A percentile compares a stretch with the other conserved stretches of the same genome.
These are phyloP conservation scores for Sarocladium strictum DNA, from an alignment of 2,329 filamentous ascomycete genomes.

Conservation along the genomic window DNA sequence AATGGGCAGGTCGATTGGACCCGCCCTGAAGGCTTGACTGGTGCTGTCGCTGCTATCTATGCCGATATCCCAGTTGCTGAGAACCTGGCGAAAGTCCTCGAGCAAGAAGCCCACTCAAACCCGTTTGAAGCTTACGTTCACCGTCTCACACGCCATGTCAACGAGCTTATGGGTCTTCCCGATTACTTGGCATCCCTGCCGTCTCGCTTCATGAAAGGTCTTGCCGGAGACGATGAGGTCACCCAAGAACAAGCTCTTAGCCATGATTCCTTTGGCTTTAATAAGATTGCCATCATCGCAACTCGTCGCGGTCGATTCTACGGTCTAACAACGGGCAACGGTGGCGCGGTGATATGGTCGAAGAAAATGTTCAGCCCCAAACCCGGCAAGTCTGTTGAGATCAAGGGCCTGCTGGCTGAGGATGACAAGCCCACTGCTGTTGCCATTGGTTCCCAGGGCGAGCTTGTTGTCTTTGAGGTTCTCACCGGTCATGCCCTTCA, in stretches of 20 bases:
- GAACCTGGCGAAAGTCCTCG: conserved; percentile 70
- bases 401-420: conserved; percentile 61
- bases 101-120: conserved; percentile 81
- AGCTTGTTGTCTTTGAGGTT: conserved; percentile 51
- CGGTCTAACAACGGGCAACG: conserved; percentile 69
- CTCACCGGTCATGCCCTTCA: conserved; percentile 37
- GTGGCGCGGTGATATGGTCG: conserved; percentile 73
- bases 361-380: conserved; percentile 55
- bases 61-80: conserved; percentile 70
- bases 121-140: conserved; percentile 79
- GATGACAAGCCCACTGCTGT: conserved; percentile 41
- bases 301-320: conserved; percentile 75
- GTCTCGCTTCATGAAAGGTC: conserved; percentile 57
- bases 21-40: conserved; percentile 75
- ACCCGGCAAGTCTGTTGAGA: conserved; percentile 52
- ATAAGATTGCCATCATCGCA: conserved; percentile 75
- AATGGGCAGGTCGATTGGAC: conserved; percentile 79
- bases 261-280: conserved; percentile 78
- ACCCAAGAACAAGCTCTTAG: conserved; percentile 41
- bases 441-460: conserved; percentile 54
- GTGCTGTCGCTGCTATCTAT: conserved; percentile 73
- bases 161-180: conserved; percentile 72
- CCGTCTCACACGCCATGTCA: conserved; percentile 73
- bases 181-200: conserved; percentile 66
- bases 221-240: conserved; percentile 50